These are phyloP conservation scores for Coelastrella sp. DNA, from an alignment of 139 green algal genomes.

Conservation along the genomic window DNA sequence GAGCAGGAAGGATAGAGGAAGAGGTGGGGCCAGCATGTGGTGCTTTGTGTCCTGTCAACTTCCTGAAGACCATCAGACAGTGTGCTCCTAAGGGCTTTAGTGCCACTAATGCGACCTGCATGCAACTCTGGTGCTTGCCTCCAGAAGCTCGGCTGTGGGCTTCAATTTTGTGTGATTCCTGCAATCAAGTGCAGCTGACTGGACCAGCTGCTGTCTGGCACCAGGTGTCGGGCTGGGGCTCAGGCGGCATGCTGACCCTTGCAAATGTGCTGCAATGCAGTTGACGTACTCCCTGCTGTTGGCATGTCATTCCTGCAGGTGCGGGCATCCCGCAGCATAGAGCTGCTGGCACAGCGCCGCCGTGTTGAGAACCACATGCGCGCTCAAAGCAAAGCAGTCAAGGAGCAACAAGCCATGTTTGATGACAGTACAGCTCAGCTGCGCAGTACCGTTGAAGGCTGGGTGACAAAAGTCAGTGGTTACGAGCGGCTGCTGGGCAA, in stretches of 20 bases:
- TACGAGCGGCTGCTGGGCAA: constrained; percentile 65
- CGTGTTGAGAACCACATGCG: constrained; percentile 63
- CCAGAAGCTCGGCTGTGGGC: too few relatives aligned
- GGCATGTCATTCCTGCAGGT: background rate
- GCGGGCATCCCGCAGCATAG: constrained; percentile 56
- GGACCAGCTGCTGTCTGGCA: too few relatives aligned
- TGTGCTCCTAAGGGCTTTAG: background rate
- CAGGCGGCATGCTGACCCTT: background rate
- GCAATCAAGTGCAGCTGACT: too few relatives aligned
- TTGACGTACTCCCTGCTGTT: background rate
- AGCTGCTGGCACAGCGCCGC: constrained; percentile 73
- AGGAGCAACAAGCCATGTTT: constrained; percentile 50
- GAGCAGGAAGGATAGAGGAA: constrained; percentile 76
- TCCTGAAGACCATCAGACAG: background rate
- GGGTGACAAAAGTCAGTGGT: constrained; percentile 49
- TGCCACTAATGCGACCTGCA: background rate
- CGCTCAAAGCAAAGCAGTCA: constrained; percentile 57
- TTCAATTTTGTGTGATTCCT: too few relatives aligned
- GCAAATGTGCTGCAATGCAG: background rate
- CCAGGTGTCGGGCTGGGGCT: too few relatives aligned
- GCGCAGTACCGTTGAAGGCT: constrained; percentile 18
- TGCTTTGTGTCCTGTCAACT: background rate
- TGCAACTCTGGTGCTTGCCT: too few relatives aligned
- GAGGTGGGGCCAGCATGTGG: constrained; percentile 46
- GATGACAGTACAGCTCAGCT: constrained; percentile 43